Evolutionary conservation across 2,329 filamentous ascomycete genomes (phyloP).

Genomic region (Endoconidiophora laricicola): DNA sequence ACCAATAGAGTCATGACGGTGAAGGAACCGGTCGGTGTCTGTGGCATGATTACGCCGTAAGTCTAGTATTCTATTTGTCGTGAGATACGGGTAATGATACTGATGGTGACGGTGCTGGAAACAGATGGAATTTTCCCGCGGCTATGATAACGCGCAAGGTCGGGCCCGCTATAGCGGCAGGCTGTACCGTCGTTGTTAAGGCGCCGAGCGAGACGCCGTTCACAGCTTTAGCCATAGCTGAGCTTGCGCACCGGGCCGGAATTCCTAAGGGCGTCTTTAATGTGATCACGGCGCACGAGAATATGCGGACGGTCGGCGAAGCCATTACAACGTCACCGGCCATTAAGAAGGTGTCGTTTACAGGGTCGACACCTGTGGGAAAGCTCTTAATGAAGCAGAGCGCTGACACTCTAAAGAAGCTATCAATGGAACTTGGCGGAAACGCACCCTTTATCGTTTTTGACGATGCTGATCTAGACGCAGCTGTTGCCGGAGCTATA

Average conservation of each 20-base stretch:
- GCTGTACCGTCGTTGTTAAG: constrained; percentile 87
- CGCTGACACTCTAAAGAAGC: constrained; percentile 63
- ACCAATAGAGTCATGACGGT: constrained; percentile 62
- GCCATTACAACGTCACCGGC: constrained; percentile 52
- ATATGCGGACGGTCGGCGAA: constrained; percentile 66
- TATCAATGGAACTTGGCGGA: constrained; percentile 80
- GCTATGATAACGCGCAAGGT: constrained; percentile 60
- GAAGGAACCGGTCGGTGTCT: constrained; percentile 73
- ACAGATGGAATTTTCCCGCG: constrained; percentile 67
- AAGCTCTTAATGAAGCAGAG: constrained; percentile 80
- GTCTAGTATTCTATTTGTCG: constrained; percentile 6
- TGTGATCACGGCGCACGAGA: constrained; percentile 61
- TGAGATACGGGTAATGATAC: background rate
- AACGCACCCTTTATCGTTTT: constrained; percentile 97
- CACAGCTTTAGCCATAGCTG: constrained; percentile 72
- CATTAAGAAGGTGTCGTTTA: constrained; percentile 86
- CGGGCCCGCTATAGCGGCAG: constrained; percentile 69
- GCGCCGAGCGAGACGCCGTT: constrained; percentile 85
- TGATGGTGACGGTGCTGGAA: constrained; percentile 1
- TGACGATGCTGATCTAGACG: constrained; percentile 79
- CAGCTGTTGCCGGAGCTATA: constrained; percentile 68
- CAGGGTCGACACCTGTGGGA: constrained; percentile 55
- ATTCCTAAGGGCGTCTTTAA: constrained; percentile 86
- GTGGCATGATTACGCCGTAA: constrained; percentile 61
- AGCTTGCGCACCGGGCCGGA: constrained; percentile 72